phyloP scores from a whole-genome alignment of 169 alveolate species.

The Plasmodium inui region DNA sequence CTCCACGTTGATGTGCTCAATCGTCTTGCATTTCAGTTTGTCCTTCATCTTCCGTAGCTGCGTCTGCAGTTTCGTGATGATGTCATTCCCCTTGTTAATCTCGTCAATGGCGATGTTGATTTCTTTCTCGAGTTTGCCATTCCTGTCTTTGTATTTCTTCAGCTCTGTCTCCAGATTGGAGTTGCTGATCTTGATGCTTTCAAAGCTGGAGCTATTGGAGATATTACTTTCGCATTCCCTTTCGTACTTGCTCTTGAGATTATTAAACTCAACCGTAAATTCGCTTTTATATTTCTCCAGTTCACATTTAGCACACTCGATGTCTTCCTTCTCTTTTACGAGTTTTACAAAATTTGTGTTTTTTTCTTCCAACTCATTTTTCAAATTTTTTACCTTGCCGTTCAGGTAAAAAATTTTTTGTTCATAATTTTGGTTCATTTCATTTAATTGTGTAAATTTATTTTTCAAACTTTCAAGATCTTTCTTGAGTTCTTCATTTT shows the following conservation, averaged over 20 bases:
- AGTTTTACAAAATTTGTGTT: constrained; percentile 40
- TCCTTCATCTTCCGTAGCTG: constrained; percentile 67
- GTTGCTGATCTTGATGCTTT: constrained; percentile 49
- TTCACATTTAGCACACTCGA: constrained; percentile 27
- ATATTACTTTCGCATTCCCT: constrained; percentile 72
- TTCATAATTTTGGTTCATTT: constrained; percentile 38
- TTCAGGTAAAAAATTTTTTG: constrained; percentile 19
- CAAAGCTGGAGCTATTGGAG: constrained; percentile 61
- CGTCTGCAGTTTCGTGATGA: constrained; percentile 65
- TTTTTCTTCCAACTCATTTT: constrained; percentile 61
- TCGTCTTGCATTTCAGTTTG: constrained; percentile 38
- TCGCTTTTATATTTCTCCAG: constrained; percentile 37
- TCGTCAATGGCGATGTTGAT: constrained; percentile 71
- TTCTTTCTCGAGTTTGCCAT: constrained; percentile 56
- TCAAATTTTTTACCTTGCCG: constrained; percentile 43
- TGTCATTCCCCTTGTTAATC: constrained; percentile 74
- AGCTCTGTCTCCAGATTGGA: constrained; percentile 32
- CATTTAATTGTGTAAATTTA: constrained; percentile 30
- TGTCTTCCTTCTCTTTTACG: constrained; percentile 55
- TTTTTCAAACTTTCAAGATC: constrained; percentile 42
- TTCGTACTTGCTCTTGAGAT: constrained; percentile 56
- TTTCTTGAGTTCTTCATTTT: constrained; percentile 53
- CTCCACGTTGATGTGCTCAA: constrained; percentile 35
- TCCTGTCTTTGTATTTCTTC: constrained; percentile 67
- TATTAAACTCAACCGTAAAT: constrained; percentile 37